phyloP scores from a whole-genome alignment of 2,329 filamentous ascomycete genomes.

The Boeremia lycopersici region DNA sequence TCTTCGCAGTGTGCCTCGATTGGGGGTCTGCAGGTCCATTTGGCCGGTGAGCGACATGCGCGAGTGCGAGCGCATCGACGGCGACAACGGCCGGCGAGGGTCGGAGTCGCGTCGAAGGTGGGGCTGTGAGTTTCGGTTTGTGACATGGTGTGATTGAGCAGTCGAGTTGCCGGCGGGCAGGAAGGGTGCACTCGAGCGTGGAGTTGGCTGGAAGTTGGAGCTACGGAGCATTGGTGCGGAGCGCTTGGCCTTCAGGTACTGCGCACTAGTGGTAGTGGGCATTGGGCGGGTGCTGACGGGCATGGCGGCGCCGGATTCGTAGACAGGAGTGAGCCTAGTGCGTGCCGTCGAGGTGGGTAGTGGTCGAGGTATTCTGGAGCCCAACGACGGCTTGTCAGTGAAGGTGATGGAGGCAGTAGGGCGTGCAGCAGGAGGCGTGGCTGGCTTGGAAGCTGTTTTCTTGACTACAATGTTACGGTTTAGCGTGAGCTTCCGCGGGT shows the following conservation, averaged over 20 bases:
- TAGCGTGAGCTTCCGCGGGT: conserved; percentile 78
- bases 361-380: conserved; percentile 80
- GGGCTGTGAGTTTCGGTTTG: conserved; percentile 70
- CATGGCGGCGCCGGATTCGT: conserved; percentile 79
- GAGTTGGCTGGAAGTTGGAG: conserved; percentile 55
- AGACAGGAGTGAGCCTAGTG: conserved; percentile 83
- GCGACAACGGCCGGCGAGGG: conserved; percentile 56
- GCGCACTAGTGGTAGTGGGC: conserved; percentile 59
- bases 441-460: conserved; percentile 59
- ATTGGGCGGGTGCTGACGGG: conserved; percentile 64
- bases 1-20: conserved; percentile 50
- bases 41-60: conserved; percentile 55
- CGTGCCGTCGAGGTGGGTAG: conserved; percentile 50
- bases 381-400: conserved; percentile 68
- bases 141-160: conserved; percentile 78
- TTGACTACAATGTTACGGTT: conserved; percentile 94
- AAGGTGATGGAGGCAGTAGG: conserved; percentile 88
- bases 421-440: conserved; percentile 70
- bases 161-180: conserved; percentile 76
- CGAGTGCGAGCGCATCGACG: conserved; percentile 53
- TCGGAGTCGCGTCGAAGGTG: conserved; percentile 87
- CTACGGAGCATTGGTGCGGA: conserved; percentile 65
- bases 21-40: conserved; percentile 59
- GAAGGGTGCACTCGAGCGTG: conserved; percentile 75
- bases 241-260: conserved; percentile 64